Base-by-base conservation (phyloP, 441 rosid genomes). In the Metrosideros polymorpha region DNA sequence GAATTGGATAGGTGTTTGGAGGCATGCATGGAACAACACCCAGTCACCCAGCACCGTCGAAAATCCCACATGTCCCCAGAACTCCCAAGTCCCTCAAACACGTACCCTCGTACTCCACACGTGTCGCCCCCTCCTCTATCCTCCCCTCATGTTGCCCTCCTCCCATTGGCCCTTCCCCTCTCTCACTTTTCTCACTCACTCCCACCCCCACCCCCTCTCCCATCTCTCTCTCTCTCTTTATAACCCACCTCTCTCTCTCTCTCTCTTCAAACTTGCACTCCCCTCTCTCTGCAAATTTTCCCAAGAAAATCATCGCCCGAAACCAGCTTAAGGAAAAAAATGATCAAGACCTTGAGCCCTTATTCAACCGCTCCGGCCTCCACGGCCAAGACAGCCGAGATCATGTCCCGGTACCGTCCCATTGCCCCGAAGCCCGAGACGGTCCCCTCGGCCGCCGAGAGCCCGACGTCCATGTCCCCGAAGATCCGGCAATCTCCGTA, bases 401-500 rank as follows among this genome's bases (percentile, higher is more conserved):
- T 97, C 86, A 92, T 97, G 96, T 96, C 98, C 17, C 90, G 96
- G 90, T 97, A 95, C 86, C 90, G 98, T 84, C 99, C 99, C 15
- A 97, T 96, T 66, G 99, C 99, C 18, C 99, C 99, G 6, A 97
- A 90, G 88, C 99, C 99, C 0, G 96, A 92, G 86, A 35, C 47
- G 47, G n/a, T 10, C 8, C 83, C 83, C 42, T 86, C 93, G 12
- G 45, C 61, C 9, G 82, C 91, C 76, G 32, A 39, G 29, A 91
- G 83, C 83, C 94, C 95, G 15, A 87, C 96, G 43, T 86, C 90
- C 83, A 89, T 91, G 93, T 92, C 96, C 85, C 91, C 91, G 82
- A 95, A 92, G 89, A 96, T 97, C 84, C 88, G 86, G 84, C 94
- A 94, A 83, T 96, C 98, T 86, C 96, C 97, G 63, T 95, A 94